Conservation (phyloP, 345 rosid species). For the Hibiscus syriacus region DNA sequence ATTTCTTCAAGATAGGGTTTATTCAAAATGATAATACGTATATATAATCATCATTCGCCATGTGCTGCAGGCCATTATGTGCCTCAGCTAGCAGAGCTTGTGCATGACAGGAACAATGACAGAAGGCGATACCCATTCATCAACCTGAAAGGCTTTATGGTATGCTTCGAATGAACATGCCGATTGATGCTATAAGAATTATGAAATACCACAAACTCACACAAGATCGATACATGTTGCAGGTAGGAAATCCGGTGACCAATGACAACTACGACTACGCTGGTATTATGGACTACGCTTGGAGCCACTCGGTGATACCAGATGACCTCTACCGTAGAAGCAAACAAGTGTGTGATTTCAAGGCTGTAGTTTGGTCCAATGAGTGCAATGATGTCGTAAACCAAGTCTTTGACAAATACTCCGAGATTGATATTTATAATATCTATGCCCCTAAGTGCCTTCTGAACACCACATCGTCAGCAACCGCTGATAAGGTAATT, state of each 20-base stretch:
- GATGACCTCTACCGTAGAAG: slow-evolving; percentile 31
- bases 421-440: slow-evolving; percentile 55
- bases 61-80: slow-evolving; percentile 46
- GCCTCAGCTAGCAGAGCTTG: slow-evolving; percentile 57
- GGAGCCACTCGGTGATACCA: slow-evolving; percentile 61
- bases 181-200: background rate
- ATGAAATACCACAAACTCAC: no score
- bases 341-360: slow-evolving; percentile 44
- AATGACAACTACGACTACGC: slow-evolving; percentile 36
- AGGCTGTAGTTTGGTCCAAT: slow-evolving; percentile 27
- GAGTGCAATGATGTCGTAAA: slow-evolving; percentile 32
- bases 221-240: background rate
- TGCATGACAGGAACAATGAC: slow-evolving; percentile 42
- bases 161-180: background rate
- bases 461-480: slow-evolving; percentile 16
- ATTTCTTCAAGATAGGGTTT: no score
- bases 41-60: no score
- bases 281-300: slow-evolving; percentile 53
- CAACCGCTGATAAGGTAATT: background rate
- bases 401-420: slow-evolving; percentile 25
- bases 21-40: no score
- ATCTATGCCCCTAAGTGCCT: slow-evolving; percentile 50
- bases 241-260: slow-evolving; percentile 59
- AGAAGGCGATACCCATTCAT: slow-evolving; percentile 25
- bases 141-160: slow-evolving; percentile 39